Evolutionary conservation across 2,329 filamentous ascomycete genomes (phyloP).

Genomic region (Ophiostoma montium): DNA sequence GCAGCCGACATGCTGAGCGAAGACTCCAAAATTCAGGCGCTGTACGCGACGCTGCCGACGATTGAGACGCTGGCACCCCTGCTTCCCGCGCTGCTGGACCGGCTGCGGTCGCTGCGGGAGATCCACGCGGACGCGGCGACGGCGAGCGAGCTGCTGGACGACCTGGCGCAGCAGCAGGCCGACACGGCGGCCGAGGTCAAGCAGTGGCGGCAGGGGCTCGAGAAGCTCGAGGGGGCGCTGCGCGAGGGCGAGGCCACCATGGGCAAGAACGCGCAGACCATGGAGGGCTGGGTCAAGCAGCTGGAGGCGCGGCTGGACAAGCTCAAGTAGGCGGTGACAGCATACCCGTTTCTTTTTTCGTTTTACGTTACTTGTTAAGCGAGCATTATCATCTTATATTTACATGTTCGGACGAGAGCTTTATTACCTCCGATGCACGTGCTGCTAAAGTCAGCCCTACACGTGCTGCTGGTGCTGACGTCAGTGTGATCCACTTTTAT

Average conservation of each 20-base stretch:
- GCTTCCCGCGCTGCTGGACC: constrained; percentile 71
- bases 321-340: constrained; percentile 24
- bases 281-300: constrained; percentile 79
- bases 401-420: too few relatives aligned
- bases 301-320: constrained; percentile 63
- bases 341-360: not conserved
- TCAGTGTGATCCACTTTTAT: not conserved
- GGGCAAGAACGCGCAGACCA: constrained; percentile 66
- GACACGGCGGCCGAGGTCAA: constrained; percentile 75
- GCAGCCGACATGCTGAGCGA: constrained; percentile 42
- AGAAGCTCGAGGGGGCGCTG: constrained; percentile 64
- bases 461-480: not conserved
- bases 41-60: constrained; percentile 76
- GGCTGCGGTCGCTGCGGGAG: constrained; percentile 66
- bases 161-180: constrained; percentile 63
- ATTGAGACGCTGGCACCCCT: constrained; percentile 78
- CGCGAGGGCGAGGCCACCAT: constrained; percentile 54
- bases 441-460: not conserved
- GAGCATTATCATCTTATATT: too few relatives aligned
- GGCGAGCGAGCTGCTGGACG: constrained; percentile 62
- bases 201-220: constrained; percentile 71
- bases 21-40: constrained; percentile 72
- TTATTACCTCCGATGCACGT: not conserved
- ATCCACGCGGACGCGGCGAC: constrained; percentile 79
- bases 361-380: not conserved